Percentiles rank a stretch among this genome's conserved stretches.
Evolutionary conservation across 768 basidiomycete species (phyloP).

Genomic region (Trametes elegans): DNA sequence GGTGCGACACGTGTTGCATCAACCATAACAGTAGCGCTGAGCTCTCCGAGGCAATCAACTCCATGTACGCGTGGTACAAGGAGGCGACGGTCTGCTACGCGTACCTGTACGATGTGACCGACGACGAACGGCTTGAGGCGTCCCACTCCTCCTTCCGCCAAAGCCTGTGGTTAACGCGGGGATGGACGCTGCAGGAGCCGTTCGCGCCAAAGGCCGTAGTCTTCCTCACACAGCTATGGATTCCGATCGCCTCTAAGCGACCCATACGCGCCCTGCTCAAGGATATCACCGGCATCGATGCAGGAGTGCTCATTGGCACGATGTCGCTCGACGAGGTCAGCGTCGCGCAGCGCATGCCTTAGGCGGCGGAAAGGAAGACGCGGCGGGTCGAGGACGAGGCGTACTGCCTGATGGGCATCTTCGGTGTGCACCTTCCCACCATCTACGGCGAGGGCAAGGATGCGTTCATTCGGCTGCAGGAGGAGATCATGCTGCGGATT

Average conservation of each 20-base stretch:
- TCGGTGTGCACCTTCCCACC: neutral
- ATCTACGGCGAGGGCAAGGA: slow-evolving; percentile 4
- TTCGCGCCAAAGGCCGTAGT: neutral
- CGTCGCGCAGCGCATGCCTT: slow-evolving; percentile 6
- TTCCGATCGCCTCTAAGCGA: slow-evolving; percentile 2
- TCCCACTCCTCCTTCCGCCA: neutral
- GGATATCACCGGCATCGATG: neutral
- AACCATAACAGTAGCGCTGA: slow-evolving; percentile 4
- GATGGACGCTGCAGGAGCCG: slow-evolving; percentile 7
- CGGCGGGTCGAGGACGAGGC: slow-evolving; percentile 8
- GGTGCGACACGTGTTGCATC: slow-evolving; percentile 6
- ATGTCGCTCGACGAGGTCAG: neutral
- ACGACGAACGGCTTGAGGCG: neutral
- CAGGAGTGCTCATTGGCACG: neutral
- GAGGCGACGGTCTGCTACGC: neutral
- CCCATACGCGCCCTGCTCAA: neutral
- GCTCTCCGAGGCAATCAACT: slow-evolving; percentile 9
- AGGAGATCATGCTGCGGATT: slow-evolving; percentile 1
- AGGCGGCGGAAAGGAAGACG: slow-evolving; percentile 3
- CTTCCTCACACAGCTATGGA: neutral
- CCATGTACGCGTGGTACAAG: slow-evolving; percentile 4
- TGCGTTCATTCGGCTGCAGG: slow-evolving; percentile 7
- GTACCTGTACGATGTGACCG: neutral
- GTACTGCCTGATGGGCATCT: slow-evolving; percentile 12
- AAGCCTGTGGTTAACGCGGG: neutral